Evolutionary conservation across 768 basidiomycete species (phyloP), one percentile per base, ranked within the genome.

Genomic region (Nidularia pulvinata): DNA sequence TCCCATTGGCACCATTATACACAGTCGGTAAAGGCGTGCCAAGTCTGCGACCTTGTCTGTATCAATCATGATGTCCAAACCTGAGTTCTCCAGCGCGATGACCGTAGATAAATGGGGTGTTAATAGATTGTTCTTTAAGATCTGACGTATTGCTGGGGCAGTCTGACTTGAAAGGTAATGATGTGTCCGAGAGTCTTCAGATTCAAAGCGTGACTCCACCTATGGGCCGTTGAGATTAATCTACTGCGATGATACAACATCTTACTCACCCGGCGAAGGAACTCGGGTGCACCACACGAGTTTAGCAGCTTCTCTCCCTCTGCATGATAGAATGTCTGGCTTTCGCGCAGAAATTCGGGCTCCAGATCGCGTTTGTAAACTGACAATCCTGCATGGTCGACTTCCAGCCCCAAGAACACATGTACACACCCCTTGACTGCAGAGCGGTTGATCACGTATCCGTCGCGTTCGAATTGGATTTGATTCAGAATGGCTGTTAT

Each of bases 381-480:
- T 0, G 85, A 86, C 53, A 66, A 69, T 36, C 73, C 78, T 16
- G 72, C 74, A 19, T 70, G 69, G 14, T 77, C 77, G 33, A 79
- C 77, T 7, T 78, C 71, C 32, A 98, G 79, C 53, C 86, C 80
- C 37, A 90, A 71, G 46, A 97, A 81, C 45, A 98, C 86, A 42
- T 94, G 91, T 19, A 95, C 86, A 57, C 90, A 93, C 59, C 89
- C 90, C 63, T 92, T 90, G 49, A 98, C 85, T 2, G 91, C 86
- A 1, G 93, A 93, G n/a, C 91, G 88, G 62, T 92, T 93, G 63
- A 98, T 93, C 46, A 82, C 83, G 63, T 89, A 91, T 25, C 95
- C 95, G 57, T 95, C 89, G 13, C 97, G 88, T 62, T 99, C 97
- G 50, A 93, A 84, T 55, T 85, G 90, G 51, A 99, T 86, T 70